phyloP scores from a whole-genome alignment of 805 yeast genomes.

The Metschnikowia shivogae region DNA sequence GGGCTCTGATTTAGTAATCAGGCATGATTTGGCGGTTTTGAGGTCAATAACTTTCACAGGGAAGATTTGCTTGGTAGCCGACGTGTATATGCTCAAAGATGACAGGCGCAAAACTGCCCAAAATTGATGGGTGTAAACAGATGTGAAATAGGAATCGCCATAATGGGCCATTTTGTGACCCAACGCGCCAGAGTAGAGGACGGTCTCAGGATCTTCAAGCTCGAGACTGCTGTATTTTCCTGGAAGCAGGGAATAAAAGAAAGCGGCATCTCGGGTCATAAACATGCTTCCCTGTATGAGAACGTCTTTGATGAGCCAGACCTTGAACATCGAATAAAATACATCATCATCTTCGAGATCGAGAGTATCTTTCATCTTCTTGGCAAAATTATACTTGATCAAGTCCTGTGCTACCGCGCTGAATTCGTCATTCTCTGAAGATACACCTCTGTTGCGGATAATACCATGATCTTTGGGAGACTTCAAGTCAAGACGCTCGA shows the following conservation, averaged over 20 bases:
- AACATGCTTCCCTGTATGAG: constrained; percentile 82
- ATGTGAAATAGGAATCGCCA: constrained; percentile 33
- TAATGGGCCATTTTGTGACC: constrained; percentile 37
- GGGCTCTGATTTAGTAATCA: constrained; percentile 31
- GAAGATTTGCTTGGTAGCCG: constrained; percentile 78
- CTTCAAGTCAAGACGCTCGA: constrained; percentile 16
- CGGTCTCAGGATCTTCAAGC: constrained; percentile 12
- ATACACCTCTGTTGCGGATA: constrained; percentile 12
- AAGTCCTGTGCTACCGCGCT: constrained; percentile 8
- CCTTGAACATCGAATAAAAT: constrained; percentile 58
- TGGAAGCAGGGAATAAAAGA: constrained; percentile 80
- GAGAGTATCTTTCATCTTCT: constrained; percentile 33
- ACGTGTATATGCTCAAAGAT: constrained; percentile 62
- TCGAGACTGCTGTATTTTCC: constrained; percentile 13
- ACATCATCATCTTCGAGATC: constrained; percentile 51
- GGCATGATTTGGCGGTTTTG: constrained; percentile 57
- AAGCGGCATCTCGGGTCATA: constrained; percentile 57
- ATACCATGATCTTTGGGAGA: constrained; percentile 11
- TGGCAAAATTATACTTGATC: constrained; percentile 29
- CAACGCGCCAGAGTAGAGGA: constrained; percentile 34
- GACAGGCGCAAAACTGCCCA: constrained; percentile 80
- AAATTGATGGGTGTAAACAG: constrained; percentile 46
- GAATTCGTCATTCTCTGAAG: constrained; percentile 5
- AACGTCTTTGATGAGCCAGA: constrained; percentile 82
- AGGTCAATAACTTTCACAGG: constrained; percentile 76